Base-by-base conservation (phyloP, 1,284 basidiomycete species). In the Ustilago nuda region DNA sequence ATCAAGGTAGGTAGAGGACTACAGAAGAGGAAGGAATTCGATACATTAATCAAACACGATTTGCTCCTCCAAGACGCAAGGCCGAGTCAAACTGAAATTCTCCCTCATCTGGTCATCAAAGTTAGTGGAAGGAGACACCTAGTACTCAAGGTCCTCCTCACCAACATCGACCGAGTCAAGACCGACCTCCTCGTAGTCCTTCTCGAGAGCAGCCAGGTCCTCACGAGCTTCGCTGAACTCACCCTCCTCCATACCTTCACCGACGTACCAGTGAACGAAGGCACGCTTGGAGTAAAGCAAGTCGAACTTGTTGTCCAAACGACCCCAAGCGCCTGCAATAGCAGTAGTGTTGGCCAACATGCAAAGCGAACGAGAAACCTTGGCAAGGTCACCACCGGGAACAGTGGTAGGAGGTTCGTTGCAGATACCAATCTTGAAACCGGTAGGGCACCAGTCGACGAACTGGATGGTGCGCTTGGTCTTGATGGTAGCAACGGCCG, bases 231-330 rank as follows among this genome's bases (percentile, higher is more conserved):
- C 95, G 54, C 93, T 94, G 88, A 98, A 96, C 88, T 98, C 95
- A 86, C 95, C 95, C 89, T 98, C 95, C 87, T 98, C 95, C 95
- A 98, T 98, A 88, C 95, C 95, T 87, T 97, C 95, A 81, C 95
- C 95, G 75, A 94, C 93, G 82, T 95, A 96, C 82, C 82, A 86
- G 76, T 84, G 81, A 45, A 83, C 84, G 55, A 82, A 82, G 53
- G 84, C 82, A 57, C 83, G 85, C 82, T 87, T 87, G 56, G 85
- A 86, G 86, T 87, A 87, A 65, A 99, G 91, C 81, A 99, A 90
- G 87, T 99, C 96, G 87, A 99, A 99, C 89, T 99, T 99, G 90
- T 97, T 93, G 89, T 99, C 95, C 66, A 98, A 92, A 81, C 94
- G 92, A 80, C 90, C 91, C 96, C 96, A 98, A 8, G 96, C 96